Evolutionary conservation across 23 red algal genomes (phyloP), one percentile per base, ranked within the genome.

Genomic region (Gracilaria vermiculophylla): DNA sequence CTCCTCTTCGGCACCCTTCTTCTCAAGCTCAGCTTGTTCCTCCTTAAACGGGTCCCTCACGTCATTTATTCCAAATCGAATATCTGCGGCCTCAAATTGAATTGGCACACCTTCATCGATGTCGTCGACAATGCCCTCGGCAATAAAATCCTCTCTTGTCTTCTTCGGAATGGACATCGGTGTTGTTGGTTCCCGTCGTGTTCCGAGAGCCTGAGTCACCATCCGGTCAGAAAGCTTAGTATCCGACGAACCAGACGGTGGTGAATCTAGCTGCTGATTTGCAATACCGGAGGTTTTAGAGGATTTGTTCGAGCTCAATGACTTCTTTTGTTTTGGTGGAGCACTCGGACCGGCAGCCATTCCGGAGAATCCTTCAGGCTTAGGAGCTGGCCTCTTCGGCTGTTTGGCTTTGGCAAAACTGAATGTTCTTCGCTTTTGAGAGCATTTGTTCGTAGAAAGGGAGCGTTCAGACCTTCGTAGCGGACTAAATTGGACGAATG

Each of bases 51-150:
- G 87, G 37, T 91, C 87, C 16, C 56, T 65, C 13, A 91, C 87
- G 60, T 91, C 87, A 70, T 80, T 60, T 37, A 91, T 81, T 57
- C 76, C 87, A 41, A 91, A 91, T 40, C 87, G 87, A 42, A 91
- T 91, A 81, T 91, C 87, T 52, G 48, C 71, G 5, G 54, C 5
- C 5, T 23, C 75, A 91, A 81, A 81, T 29, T 53, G 48, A 24
- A 20, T 47, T 20, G 34, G 34, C 32, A 43, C 19, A 6, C 56
- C 58, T 11, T 84, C 61, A 20, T 71, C 74, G 20, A 60, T 52
- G 62, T 80, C 87, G 43, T 91, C 75, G 29, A 60, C 75, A 43
- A 80, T 72, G 6, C 87, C 76, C 49, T 81, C 87, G 3, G 75
- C 74, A 20, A 91, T 55, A n/a, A 91, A 91, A 29, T 91, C 87